Conservation (phyloP, 75 land plant species). For the Pinus tabuliformis region DNA sequence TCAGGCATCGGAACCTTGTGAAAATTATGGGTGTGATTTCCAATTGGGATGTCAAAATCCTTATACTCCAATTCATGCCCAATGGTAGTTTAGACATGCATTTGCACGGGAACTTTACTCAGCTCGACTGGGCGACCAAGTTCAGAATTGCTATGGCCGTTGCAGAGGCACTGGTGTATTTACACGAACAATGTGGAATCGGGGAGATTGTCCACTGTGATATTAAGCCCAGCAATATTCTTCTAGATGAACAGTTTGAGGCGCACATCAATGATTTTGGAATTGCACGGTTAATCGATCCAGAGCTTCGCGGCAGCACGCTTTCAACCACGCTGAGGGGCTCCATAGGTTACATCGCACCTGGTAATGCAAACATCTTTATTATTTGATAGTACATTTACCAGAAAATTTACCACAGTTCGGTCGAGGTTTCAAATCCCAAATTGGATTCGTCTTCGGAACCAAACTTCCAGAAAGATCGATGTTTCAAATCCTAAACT, state of each 20-base stretch:
- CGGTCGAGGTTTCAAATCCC: too few species aligned
- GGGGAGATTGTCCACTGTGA: background rate
- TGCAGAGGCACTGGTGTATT: background rate
- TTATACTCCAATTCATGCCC: conserved; percentile 25
- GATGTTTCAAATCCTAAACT: too few species aligned
- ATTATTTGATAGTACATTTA: too few species aligned
- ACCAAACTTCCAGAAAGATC: too few species aligned
- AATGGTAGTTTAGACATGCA: conserved; percentile 28
- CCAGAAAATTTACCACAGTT: too few species aligned
- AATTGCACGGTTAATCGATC: conserved; percentile 6
- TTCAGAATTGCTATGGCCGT: conserved; percentile 13
- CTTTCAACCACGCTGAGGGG: background rate
- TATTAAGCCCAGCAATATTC: conserved; percentile 6
- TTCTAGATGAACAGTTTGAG: background rate
- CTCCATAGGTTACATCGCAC: conserved; percentile 1
- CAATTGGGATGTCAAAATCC: conserved; percentile 5
- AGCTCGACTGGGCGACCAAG: conserved; percentile 10
- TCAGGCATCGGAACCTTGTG: conserved; percentile 17
- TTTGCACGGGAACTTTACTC: conserved; percentile 5
- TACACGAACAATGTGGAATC: background rate
- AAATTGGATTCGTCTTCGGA: too few species aligned
- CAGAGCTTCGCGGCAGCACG: background rate
- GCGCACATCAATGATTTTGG: conserved; percentile 11
- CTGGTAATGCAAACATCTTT: background rate
- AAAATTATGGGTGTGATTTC: conserved; percentile 11